Conservation (phyloP, 371 early-diverging fungal genomes). For the Blakeslea trispora region DNA sequence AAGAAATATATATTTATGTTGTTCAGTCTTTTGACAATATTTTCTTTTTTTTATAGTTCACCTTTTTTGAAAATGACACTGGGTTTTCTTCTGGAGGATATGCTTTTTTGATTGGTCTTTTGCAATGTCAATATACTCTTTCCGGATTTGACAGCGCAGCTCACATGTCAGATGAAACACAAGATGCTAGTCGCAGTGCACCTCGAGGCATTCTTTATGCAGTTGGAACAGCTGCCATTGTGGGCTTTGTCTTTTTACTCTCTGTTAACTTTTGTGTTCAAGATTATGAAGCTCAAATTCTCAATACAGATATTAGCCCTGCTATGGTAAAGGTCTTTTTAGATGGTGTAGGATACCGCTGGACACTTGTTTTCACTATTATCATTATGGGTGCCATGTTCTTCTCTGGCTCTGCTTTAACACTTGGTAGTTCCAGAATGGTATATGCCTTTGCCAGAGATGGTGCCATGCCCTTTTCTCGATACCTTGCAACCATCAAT, state of each 20-base stretch:
- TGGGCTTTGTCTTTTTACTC: conserved; percentile 46
- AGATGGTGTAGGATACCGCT: conserved; percentile 60
- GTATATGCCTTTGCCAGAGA: conserved; percentile 79
- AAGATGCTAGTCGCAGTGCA: conserved; percentile 61
- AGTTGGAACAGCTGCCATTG: conserved; percentile 44
- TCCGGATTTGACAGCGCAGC: conserved; percentile 78
- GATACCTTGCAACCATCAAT: conserved; percentile 47
- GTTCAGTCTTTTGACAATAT: too few species aligned
- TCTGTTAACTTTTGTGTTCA: conserved; percentile 47
- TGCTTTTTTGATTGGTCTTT: conserved; percentile 48
- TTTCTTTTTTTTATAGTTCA: conserved; percentile 28
- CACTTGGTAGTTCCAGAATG: conserved; percentile 65
- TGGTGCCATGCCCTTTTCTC: conserved; percentile 62
- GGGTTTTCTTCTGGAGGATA: conserved; percentile 46
- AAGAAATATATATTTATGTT: too few species aligned
- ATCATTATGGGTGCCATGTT: conserved; percentile 60
- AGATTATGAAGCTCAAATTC: conserved; percentile 43
- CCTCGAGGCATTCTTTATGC: conserved; percentile 67
- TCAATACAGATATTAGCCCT: conserved; percentile 45
- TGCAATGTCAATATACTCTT: conserved; percentile 56
- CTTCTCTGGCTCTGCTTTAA: conserved; percentile 54
- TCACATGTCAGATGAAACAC: conserved; percentile 79
- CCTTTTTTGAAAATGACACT: conserved; percentile 46
- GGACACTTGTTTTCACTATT: conserved; percentile 51
- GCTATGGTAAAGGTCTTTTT: conserved; percentile 56